Conservation (phyloP, 108 stramenopile species). For the Hondaea fermentalgiana region DNA sequence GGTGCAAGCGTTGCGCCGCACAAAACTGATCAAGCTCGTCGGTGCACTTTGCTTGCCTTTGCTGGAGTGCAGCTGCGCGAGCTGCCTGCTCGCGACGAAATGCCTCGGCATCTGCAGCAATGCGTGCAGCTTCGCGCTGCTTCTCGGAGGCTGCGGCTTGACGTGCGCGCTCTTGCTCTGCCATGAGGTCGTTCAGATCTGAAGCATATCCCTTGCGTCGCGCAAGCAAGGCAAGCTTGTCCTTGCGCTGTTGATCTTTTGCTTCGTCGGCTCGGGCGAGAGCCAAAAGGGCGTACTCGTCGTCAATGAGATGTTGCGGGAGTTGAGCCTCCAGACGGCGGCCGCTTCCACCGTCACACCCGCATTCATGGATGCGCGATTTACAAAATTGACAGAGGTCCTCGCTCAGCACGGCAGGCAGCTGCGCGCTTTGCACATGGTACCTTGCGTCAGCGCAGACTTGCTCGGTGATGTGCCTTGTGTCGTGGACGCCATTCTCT, state of each 20-base stretch:
- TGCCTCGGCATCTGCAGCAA: neutral
- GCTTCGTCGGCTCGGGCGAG: neutral
- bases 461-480: neutral
- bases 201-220: neutral
- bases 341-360: neutral
- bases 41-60: neutral
- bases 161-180: neutral
- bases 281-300: neutral
- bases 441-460: neutral
- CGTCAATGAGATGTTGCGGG: neutral
- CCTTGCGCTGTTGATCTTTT: neutral
- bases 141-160: neutral
- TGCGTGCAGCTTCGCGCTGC: neutral
- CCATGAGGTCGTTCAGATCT: neutral
- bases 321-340: neutral
- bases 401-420: neutral
- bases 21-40: constrained; percentile 7
- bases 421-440: neutral
- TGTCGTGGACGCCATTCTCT: neutral
- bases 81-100: neutral
- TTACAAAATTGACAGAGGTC: neutral
- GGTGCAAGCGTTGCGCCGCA: neutral
- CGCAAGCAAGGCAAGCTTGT: neutral
- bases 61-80: neutral
- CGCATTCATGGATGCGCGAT: neutral